Base-by-base conservation (phyloP, 2,329 filamentous ascomycete genomes). In the Incumbomyces delicatus region DNA sequence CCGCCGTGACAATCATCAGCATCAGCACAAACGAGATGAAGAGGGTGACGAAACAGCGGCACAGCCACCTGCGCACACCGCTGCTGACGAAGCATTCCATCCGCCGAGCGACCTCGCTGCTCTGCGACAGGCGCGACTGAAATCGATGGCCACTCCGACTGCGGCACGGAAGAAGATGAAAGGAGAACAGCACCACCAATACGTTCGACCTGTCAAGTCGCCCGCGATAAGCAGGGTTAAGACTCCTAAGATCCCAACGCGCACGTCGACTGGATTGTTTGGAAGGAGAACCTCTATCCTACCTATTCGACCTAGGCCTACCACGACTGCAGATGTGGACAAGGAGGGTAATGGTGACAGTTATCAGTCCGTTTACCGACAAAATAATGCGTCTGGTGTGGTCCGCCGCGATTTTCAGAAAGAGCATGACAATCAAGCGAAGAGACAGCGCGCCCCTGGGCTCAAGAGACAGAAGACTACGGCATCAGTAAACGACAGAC, bases 111-210 rank as follows among this genome's bases (percentile, higher is more conserved):
- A 56, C 46, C 38, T 56, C 33, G 48, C 56, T 37, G 54, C 51
- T 16, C 39, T 59, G 27, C 54, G 55, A 46, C 47, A 51, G 33
- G 51, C 55, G 17, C 53, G 58, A 42, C 51, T 59, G 31, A 48
- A 53, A 33, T 51, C 53, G 44, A 49, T 53, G 44, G 41, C 35
- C 14, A 55, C 50, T 43, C 36, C 56, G 13, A 44, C 52, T 1
- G 46, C 51, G 27, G 49, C 55, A 39, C 46, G 50, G 29, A 50
- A 50, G 46, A 51, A 53, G 20, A 58, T 55, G 52, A 57, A 51
- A 33, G 56, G 54, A 47, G 57, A 53, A 50, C 54, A 56, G 20
- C 44, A 44, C 6, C 54, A 56, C 30, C 44, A 44, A 12, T 17
- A 46, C 22, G 20, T 29, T 18, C 31, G 33, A 14, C 48, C 49